These are phyloP conservation scores for Cochliopodium minus DNA, from an alignment of 208 protist species.

Conservation along the genomic window DNA sequence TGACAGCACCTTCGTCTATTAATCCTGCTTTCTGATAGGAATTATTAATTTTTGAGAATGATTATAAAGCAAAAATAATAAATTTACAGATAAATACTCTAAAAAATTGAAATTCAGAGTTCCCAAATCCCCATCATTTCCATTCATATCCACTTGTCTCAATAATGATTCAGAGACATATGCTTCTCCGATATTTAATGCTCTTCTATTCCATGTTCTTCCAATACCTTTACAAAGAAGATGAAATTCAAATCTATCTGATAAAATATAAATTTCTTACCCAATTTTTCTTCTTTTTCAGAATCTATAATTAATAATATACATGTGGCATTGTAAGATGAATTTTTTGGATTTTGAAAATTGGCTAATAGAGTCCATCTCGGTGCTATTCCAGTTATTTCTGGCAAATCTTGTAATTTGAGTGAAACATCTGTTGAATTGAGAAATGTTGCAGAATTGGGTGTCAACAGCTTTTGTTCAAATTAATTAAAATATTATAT, in stretches of 20 bases:
- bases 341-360: not conserved
- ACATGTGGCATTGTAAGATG: not conserved
- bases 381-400: no score
- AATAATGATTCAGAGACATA: slow-evolving; percentile 48
- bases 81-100: no score
- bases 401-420: no score
- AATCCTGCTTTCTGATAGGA: not conserved
- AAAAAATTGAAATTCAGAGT: no score
- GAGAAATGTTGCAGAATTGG: no score
- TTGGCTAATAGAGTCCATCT: not conserved
- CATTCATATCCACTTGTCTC: slow-evolving; percentile 34
- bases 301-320: slow-evolving; percentile 1
- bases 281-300: not conserved
- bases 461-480: no score
- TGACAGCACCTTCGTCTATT: not conserved
- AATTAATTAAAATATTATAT: no score
- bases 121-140: slow-evolving; percentile 43
- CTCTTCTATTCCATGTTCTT: slow-evolving; percentile 48
- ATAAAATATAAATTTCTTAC: not conserved
- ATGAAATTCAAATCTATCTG: not conserved
- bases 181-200: slow-evolving; percentile 49
- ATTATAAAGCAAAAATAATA: no score
- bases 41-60: not conserved
- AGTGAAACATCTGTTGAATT: no score
- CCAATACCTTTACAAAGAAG: slow-evolving; percentile 52